A percentile compares a stretch with the other conserved stretches of the same genome.
These are phyloP conservation scores for Xanthoceras sorbifolium DNA, from an alignment of 345 rosid species.

Conservation along the genomic window DNA sequence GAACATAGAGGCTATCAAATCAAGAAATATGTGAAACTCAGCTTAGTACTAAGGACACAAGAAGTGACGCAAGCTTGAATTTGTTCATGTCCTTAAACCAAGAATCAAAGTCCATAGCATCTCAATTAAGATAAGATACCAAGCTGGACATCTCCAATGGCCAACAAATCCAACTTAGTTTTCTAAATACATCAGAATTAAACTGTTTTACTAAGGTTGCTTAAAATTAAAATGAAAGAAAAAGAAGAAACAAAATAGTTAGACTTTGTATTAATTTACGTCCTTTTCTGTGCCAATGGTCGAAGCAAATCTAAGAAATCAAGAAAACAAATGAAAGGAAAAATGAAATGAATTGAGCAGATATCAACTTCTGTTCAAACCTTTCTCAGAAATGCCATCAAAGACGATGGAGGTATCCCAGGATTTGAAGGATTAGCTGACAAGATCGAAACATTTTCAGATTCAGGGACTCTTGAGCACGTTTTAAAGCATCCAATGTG, in stretches of 20 bases:
- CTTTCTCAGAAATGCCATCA: slow-evolving; percentile 90
- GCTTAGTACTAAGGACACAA: background rate
- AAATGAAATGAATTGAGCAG: background rate
- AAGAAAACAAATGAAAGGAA: background rate
- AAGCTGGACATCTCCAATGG: background rate
- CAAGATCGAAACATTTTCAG: slow-evolving; percentile 50
- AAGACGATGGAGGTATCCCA: slow-evolving; percentile 94
- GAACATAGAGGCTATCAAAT: background rate
- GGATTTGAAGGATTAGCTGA: slow-evolving; percentile 80
- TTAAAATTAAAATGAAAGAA: background rate
- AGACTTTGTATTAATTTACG: background rate
- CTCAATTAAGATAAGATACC: background rate
- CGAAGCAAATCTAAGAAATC: background rate
- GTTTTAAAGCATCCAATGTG: slow-evolving; percentile 68
- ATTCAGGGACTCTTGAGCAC: slow-evolving; percentile 68
- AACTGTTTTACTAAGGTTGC: background rate
- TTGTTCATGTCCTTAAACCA: background rate
- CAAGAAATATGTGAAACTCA: background rate
- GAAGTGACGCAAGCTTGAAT: background rate
- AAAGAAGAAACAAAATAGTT: background rate
- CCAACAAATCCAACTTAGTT: background rate
- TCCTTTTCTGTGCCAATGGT: background rate
- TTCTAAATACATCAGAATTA: background rate
- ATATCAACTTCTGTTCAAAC: slow-evolving; percentile 33
- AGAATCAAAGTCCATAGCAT: background rate